Percentiles rank a stretch among this genome's conserved stretches.
Conservation (phyloP, 148 eudicot species). For the Selenicereus undatus region DNA sequence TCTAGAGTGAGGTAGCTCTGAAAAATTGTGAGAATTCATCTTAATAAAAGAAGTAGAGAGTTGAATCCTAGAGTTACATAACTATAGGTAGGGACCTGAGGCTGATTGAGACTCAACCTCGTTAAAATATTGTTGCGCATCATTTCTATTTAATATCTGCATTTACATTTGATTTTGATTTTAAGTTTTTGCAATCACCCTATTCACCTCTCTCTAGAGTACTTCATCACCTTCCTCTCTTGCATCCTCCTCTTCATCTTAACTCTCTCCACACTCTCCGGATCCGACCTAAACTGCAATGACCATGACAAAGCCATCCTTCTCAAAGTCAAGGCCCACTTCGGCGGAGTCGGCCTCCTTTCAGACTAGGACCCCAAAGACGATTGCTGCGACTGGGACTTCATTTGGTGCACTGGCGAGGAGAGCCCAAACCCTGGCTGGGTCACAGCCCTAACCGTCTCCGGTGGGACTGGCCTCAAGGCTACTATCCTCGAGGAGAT, state of each 20-base stretch:
- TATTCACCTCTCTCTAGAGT: too few relatives aligned
- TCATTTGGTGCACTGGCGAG: conserved; percentile 17
- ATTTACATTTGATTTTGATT: too few relatives aligned
- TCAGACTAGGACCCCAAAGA: conserved; percentile 20
- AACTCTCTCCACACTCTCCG: conserved; percentile 1
- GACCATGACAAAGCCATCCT: conserved; percentile 23
- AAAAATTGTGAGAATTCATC: too few relatives aligned
- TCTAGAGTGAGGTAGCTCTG: too few relatives aligned
- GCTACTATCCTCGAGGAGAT: conserved; percentile 22
- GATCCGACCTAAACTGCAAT: conserved; percentile 10
- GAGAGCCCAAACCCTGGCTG: conserved; percentile 17
- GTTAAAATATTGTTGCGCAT: too few relatives aligned
- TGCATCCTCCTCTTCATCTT: not conserved
- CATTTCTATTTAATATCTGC: too few relatives aligned
- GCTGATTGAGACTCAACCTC: too few relatives aligned
- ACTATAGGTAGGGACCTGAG: too few relatives aligned
- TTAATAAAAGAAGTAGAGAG: too few relatives aligned
- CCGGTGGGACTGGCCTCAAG: conserved; percentile 14
- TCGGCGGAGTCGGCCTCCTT: conserved; percentile 14
- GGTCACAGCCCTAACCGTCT: conserved; percentile 16
- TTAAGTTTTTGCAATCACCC: too few relatives aligned
- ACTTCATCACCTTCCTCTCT: not conserved
- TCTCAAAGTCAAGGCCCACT: conserved; percentile 18
- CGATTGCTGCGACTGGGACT: conserved; percentile 17
- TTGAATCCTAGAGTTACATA: too few relatives aligned